Evolutionary conservation across 2,329 filamentous ascomycete genomes (phyloP), one percentile per base, ranked within the genome.

Genomic region (Neofusicoccum cordaticola): DNA sequence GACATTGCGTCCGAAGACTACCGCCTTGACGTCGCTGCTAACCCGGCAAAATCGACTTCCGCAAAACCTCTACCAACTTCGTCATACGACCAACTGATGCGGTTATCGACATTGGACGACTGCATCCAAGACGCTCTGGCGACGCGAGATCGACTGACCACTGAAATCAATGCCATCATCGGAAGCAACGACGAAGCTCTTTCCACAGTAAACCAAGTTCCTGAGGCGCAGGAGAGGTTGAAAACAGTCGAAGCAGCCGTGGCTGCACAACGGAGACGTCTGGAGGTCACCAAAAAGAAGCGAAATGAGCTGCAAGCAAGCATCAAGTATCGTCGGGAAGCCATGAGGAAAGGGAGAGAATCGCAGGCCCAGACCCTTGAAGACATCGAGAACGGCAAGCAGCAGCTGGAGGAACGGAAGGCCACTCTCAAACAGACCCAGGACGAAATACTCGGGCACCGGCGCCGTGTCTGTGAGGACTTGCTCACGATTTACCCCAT

Each of bases 71-170:
- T 85, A n/a, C 73, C 85, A 0, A 93, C 90, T 0, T 93, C 92
- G 0, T 93, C 93, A 0, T 97, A 96, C 75, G 93, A 92, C 72
- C 87, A 91, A 1, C 82, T 98, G 19, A 94, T 97, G 88, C 89
- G 91, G 66, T 83, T 98, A 11, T 89, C 91, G 5, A 97, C 93
- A 65, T 83, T 98, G 15, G 92, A 97, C 67, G 91, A 90, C 73
- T 96, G 93, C 63, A 91, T 97, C 27, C 92, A 96, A 73, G 94
- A 98, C 76, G 93, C 93, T 1, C 80, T 97, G 9, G 86, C 88
- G 1, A 96, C 92, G 0, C 87, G 90, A 13, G 87, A 90, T 66
- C 84, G 84, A 62, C 82, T 98, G 8, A 87, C 91, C 53, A 79
- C 84, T n/a, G 91, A 97, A 68, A 96, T 97, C 68, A 91, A 91